Evolutionary conservation across 164 flowering plant genomes (phyloP).

Genomic region (Paratinospora sagittata): DNA sequence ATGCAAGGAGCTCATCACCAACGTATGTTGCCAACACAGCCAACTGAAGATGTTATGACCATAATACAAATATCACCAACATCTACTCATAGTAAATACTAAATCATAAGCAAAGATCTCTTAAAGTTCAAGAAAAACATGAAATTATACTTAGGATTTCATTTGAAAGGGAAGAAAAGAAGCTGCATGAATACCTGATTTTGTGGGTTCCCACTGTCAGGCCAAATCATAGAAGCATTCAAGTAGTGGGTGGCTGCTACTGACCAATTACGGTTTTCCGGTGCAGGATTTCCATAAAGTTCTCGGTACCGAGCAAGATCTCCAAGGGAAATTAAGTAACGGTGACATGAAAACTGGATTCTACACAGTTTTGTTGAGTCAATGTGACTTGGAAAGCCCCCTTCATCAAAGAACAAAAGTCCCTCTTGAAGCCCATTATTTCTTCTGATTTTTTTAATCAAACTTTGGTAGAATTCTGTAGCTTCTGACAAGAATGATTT

Average conservation of each 20-base stretch:
- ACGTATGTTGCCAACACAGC: constrained; percentile 74
- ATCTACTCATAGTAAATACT: neutral
- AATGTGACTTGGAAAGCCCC: constrained; percentile 13
- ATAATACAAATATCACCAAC: constrained; percentile 7
- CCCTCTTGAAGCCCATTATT: constrained; percentile 37
- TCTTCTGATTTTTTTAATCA: constrained; percentile 43
- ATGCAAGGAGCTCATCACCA: constrained; percentile 72
- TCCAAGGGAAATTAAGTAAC: constrained; percentile 67
- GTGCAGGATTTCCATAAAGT: constrained; percentile 37
- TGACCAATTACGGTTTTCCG: constrained; percentile 49
- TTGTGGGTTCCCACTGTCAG: constrained; percentile 83
- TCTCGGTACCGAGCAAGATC: constrained; percentile 84
- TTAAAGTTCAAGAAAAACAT: too few species aligned
- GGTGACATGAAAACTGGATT: constrained; percentile 62
- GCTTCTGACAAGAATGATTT: constrained; percentile 60
- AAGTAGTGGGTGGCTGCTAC: constrained; percentile 57
- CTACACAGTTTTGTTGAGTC: constrained; percentile 30
- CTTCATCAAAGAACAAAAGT: constrained; percentile 18
- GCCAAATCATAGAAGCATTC: constrained; percentile 62
- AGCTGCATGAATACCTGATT: constrained; percentile 57
- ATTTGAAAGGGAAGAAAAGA: neutral
- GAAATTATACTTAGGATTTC: neutral
- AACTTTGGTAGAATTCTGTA: constrained; percentile 45
- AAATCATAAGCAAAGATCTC: neutral
- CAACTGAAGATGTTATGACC: constrained; percentile 40